Conservation (phyloP, 1,284 basidiomycete species). For the Pseudomicrostroma phylloplanum region DNA sequence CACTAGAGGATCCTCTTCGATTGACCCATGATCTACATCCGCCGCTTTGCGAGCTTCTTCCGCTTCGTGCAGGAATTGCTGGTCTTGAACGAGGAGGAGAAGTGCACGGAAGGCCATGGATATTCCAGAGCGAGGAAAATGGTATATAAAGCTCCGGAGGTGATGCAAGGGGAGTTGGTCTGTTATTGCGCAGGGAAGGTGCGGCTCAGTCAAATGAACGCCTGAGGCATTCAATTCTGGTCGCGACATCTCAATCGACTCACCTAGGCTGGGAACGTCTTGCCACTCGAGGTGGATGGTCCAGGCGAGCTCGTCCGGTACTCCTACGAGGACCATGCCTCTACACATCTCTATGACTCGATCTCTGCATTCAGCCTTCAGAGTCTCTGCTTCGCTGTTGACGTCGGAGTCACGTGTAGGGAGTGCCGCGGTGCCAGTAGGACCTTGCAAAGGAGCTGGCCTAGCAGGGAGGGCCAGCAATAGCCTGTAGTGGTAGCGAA, state of each 20-base stretch:
- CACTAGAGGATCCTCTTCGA: constrained; percentile 22
- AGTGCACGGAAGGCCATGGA: constrained; percentile 26
- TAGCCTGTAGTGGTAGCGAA: constrained; percentile 28
- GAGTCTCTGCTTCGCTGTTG: no score
- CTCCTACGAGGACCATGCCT: constrained; percentile 66
- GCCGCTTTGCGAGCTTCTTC: constrained; percentile 22
- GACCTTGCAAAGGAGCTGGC: constrained; percentile 5
- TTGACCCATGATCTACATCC: constrained; percentile 42
- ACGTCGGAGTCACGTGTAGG: not conserved
- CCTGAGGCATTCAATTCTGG: no score
- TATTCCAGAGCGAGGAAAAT: constrained; percentile 61
- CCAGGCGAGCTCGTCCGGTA: constrained; percentile 77
- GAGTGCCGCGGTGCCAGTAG: not conserved
- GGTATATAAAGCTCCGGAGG: constrained; percentile 62
- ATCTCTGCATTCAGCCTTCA: constrained; percentile 57
- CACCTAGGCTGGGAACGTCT: constrained; percentile 62
- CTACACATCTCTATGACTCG: constrained; percentile 66
- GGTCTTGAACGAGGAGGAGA: constrained; percentile 32
- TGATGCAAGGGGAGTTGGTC: constrained; percentile 63
- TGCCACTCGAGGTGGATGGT: constrained; percentile 68
- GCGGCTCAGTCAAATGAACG: constrained; percentile 10
- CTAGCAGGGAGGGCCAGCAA: constrained; percentile 25
- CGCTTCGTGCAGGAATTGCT: constrained; percentile 27
- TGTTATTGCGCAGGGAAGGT: constrained; percentile 36
- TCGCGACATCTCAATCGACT: constrained; percentile 30